A percentile compares a stretch with the other conserved stretches of the same genome.
Conservation (phyloP, 2,329 filamentous ascomycete species). For the Erysiphe pulchra region DNA sequence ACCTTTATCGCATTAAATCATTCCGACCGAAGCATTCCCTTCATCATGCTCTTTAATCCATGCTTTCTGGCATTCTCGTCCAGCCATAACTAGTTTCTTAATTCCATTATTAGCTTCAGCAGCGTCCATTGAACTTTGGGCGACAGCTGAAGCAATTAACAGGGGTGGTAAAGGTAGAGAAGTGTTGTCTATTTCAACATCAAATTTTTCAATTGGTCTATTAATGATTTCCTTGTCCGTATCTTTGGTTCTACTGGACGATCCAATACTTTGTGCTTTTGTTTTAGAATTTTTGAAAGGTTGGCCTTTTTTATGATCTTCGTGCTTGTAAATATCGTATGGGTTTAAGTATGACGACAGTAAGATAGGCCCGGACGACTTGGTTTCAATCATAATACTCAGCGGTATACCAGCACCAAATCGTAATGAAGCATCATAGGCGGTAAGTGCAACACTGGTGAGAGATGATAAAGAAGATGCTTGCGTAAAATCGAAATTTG, state of each 20-base stretch:
- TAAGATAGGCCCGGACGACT: constrained; percentile 14
- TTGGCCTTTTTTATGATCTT: not conserved
- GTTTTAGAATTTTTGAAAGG: not conserved
- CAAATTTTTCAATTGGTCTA: constrained; percentile 1
- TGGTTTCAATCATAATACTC: constrained; percentile 32
- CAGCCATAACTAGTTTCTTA: constrained; percentile 26
- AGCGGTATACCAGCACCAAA: constrained; percentile 26
- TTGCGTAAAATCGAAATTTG: constrained; percentile 2
- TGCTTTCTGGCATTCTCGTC: constrained; percentile 26
- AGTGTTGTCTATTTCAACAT: constrained; percentile 1
- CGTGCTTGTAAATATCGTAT: not conserved
- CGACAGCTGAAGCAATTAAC: constrained; percentile 28
- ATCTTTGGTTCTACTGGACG: not conserved
- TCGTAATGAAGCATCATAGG: constrained; percentile 25
- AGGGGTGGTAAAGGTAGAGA: constrained; percentile 18
- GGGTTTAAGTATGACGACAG: constrained; percentile 21
- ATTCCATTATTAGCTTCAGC: constrained; percentile 26
- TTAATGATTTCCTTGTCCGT: not conserved
- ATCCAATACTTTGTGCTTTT: not conserved
- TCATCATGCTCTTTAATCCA: constrained; percentile 18
- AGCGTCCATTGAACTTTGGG: constrained; percentile 20
- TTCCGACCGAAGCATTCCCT: not conserved
- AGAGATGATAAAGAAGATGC: constrained; percentile 25
- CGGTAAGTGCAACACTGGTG: constrained; percentile 24
- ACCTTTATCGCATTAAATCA: too few species aligned